Base-by-base conservation (phyloP, 2,329 filamentous ascomycete species). In the Hypoxylon sp. region DNA sequence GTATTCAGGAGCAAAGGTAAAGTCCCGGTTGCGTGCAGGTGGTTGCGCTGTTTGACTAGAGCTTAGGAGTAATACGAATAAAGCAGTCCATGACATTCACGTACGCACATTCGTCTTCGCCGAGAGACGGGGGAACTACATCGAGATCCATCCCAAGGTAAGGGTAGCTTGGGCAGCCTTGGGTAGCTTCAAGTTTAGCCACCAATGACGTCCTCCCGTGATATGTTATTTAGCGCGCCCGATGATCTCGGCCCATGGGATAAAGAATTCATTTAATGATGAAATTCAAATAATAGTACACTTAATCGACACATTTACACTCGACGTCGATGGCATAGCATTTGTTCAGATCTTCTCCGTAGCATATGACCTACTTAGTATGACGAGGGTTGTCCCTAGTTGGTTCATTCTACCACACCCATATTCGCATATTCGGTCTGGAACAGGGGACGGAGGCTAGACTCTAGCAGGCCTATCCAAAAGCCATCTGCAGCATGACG, bases 1-100 rank as follows among this genome's bases (percentile, higher is more conserved):
- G 74, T 11, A 67, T 74, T 62, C 61, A 65, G 52, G 66, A 69
- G 19, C 63, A 59, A 52, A 58, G 60, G 63, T 69, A 63, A 50
- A 47, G 46, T 37, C 14, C 14, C 32, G 7, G 21, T 16, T 52
- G 39, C 16, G 16, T 11, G 16, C 16, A 19, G 9, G 37, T 7
- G 11, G 37, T 39, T 41, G 7, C 14, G 37, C 7, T 16, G 14
- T 23, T 56, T 11, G 37, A 11, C 19, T 23, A 11, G 34, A 41
- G n/a, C 34, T 23, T 43, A 57, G 29, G 19, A 16, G 55, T 21
- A 27, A 23, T 32, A 50, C 16, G n/a, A 21, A 34, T 58, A 23
- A 39, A 56, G 8, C 47, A 52, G 43, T 29, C 25, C 41, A 61
- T 45, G 43, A 51, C 50, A 61, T 51, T 29, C 46, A 55, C 30